Conservation (phyloP, 2,329 filamentous ascomycete species). For the Penicillium sp. region DNA sequence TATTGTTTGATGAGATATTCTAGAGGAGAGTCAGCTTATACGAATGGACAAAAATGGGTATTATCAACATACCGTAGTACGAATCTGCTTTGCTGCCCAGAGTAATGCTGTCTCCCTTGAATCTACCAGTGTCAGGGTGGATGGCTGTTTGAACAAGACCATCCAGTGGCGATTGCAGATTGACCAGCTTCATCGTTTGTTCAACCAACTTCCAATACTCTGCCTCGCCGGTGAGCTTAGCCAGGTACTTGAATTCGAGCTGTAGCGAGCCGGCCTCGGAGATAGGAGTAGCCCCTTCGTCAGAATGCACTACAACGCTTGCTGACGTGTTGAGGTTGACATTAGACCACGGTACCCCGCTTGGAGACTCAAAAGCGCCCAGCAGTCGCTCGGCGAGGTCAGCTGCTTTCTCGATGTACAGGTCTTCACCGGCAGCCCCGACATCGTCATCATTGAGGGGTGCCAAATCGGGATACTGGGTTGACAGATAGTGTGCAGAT, state of each 20-base stretch:
- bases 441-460: constrained; percentile 69
- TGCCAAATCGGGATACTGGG: constrained; percentile 74
- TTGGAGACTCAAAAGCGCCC: constrained; percentile 80
- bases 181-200: constrained; percentile 86
- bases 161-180: constrained; percentile 74
- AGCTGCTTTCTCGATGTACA: constrained; percentile 94
- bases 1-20: constrained; percentile 99
- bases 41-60: background rate
- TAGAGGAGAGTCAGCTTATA: constrained; percentile 22
- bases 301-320: constrained; percentile 77
- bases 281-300: constrained; percentile 85
- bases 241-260: constrained; percentile 94
- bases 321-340: constrained; percentile 77
- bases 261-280: constrained; percentile 91
- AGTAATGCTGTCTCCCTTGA: constrained; percentile 81
- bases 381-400: constrained; percentile 86
- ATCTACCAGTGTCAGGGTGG: constrained; percentile 72
- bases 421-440: constrained; percentile 74
- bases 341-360: constrained; percentile 86
- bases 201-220: constrained; percentile 91
- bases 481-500: constrained; percentile 93
- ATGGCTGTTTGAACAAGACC: constrained; percentile 92
- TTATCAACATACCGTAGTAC: constrained; percentile 65
- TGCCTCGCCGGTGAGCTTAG: constrained; percentile 88
- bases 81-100: constrained; percentile 93